Base-by-base conservation (phyloP, 2,329 filamentous ascomycete species). In the Berkeleyomyces rouxiae region DNA sequence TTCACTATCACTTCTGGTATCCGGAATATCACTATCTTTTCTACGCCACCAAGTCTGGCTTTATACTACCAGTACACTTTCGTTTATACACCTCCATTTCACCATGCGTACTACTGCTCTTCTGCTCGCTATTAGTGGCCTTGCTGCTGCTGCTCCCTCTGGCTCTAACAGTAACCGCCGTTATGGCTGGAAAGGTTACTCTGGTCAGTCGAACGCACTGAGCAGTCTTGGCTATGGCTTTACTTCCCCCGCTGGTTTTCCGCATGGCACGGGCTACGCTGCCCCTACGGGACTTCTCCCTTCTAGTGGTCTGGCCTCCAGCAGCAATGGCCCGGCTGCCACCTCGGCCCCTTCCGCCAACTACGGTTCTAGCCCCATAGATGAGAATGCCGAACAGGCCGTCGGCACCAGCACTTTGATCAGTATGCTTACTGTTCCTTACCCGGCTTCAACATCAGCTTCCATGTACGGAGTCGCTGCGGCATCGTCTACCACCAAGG, bases 51-150 rank as follows among this genome's bases (percentile, higher is more conserved):
- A 13, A 36, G 10, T 37, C 9, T 5, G 16, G 5, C 16, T 51
- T 31, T 10, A 7, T 4, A 36, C 13, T 47, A 37, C 23, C 6
- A 13, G 16, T 36, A 16, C 11, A 13, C 55, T 11, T n/a, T 40
- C 23, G 55, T 5, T 9, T 49, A 9, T 57, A 10, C 7, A 36
- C 33, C 10, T 16, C n/a, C 6, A 47, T 6, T 57, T 9, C 51
- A 60, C 10, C 36, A 64, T 64, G 62, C 62, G 62, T 46, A 31
- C 47, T 31, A 42, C 63, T 42, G 31, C 59, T 36, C 13, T 46
- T 49, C 5, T 62, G 7, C 37, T 62, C 16, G 46, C 55, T 36
- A 51, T 64, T 42, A 31, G 44, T n/a, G 53, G 36, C 23, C 46
- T 64, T 33, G 46, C 59, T 7, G 55, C 46, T n/a, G 46, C 60